These are phyloP conservation scores for Singerocomus inundabilis DNA, from an alignment of 1,284 basidiomycete species.

Conservation along the genomic window DNA sequence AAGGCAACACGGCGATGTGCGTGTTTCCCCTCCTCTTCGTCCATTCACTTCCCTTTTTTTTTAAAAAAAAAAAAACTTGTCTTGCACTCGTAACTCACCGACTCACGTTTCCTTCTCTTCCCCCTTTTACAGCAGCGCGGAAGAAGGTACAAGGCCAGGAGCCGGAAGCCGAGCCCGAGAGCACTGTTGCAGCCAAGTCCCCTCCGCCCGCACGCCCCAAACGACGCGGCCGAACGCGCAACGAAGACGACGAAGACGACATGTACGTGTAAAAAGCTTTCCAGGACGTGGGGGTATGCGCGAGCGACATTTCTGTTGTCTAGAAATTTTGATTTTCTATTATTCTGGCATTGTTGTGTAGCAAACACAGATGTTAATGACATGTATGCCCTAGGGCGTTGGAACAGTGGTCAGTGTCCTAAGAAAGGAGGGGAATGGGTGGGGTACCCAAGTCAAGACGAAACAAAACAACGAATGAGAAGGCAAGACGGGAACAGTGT, in stretches of 20 bases:
- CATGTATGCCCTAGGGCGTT: not conserved
- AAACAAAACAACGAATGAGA: not conserved
- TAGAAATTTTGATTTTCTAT: too few relatives aligned
- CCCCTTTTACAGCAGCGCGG: conserved; percentile 21
- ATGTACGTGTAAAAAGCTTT: conserved; percentile 26
- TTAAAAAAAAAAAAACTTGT: too few relatives aligned
- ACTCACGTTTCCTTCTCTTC: not conserved
- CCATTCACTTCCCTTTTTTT: too few relatives aligned
- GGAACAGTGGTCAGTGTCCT: too few relatives aligned
- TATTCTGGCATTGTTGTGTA: conserved; percentile 3
- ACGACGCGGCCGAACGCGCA: conserved; percentile 13
- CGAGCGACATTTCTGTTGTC: too few relatives aligned
- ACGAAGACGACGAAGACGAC: conserved; percentile 25
- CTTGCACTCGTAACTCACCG: not conserved
- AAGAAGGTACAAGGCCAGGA: conserved; percentile 28
- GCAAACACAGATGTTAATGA: not conserved
- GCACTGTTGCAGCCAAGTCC: conserved; percentile 1
- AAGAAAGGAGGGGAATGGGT: too few relatives aligned
- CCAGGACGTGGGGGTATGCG: too few relatives aligned
- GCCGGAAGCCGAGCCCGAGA: conserved; percentile 12
- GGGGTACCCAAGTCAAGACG: too few relatives aligned
- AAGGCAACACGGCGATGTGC: conserved; percentile 47
- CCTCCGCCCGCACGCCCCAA: conserved; percentile 3
- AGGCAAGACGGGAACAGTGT: not conserved
- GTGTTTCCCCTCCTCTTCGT: not conserved